phyloP scores from a whole-genome alignment of 164 flowering plant species.

The Houttuynia cordata region DNA sequence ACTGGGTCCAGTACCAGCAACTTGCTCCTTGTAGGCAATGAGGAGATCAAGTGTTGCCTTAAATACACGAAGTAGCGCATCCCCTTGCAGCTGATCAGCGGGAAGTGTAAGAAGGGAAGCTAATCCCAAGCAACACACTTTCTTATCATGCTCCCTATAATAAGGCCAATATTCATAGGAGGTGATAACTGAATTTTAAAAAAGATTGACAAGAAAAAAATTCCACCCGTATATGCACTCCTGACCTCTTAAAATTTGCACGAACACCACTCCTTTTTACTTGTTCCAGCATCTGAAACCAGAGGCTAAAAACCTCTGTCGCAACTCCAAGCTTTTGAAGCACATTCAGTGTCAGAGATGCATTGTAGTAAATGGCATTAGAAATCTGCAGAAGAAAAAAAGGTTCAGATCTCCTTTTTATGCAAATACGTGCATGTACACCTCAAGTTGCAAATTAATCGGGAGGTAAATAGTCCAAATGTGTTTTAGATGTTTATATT shows the following conservation, averaged over 20 bases:
- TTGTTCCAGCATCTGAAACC: conserved; percentile 95
- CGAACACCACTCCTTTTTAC: conserved; percentile 71
- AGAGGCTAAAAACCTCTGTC: conserved; percentile 61
- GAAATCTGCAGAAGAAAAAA: conserved; percentile 47
- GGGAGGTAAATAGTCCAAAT: no score
- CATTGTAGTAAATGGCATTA: conserved; percentile 84
- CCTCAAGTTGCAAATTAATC: no score
- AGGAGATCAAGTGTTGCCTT: conserved; percentile 79
- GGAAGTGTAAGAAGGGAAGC: conserved; percentile 80
- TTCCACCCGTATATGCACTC: background rate
- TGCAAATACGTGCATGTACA: background rate
- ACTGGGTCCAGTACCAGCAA: conserved; percentile 49
- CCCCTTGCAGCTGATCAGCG: conserved; percentile 63
- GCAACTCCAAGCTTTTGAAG: conserved; percentile 88
- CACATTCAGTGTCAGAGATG: conserved; percentile 54
- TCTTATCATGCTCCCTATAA: conserved; percentile 91
- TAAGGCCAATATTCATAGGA: background rate
- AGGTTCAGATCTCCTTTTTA: background rate
- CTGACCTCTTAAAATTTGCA: conserved; percentile 85
- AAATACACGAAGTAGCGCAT: conserved; percentile 76
- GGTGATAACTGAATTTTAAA: no score
- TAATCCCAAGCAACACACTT: conserved; percentile 94
- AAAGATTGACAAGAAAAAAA: background rate
- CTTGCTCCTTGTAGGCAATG: conserved; percentile 90
- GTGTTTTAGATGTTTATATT: no score